Evolutionary conservation across 139 green algal species (phyloP), one percentile per base, ranked within the genome.

Genomic region (Trebouxia sp.): DNA sequence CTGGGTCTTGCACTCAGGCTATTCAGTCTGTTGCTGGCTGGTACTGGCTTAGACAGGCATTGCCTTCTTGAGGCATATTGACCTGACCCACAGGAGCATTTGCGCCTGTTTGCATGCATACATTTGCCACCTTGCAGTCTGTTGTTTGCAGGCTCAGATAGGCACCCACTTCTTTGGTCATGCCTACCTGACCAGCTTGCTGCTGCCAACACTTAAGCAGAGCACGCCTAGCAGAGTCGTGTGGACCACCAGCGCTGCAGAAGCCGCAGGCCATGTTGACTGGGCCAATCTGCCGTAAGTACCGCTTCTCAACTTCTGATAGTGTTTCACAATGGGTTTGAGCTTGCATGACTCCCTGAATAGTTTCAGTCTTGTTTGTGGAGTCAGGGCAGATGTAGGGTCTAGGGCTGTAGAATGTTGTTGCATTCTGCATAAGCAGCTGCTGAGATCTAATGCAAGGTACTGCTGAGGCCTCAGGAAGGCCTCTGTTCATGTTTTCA

Each of bases 201-300:
- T 77, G 67, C 67, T 77, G 41, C 41, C 67, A 15, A 24, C n/a
- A 26, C 39, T 77, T 20, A 77, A 77, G 67, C 7, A 77, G 6
- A 51, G 42, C 42, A 53, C 67, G 32, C 67, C 67, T 32, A 77
- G 41, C 67, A 51, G 67, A 15, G 35, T 77, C 39, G 67, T 77
- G 3, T 77, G 67, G 67, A 53, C 42, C 24, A 77, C 67, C 41
- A 77, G 67, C 28, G 67, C 67, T 37, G 67, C 67, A 77, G 67
- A 77, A 32, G 39, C 42, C 1, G 26, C 42, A 39, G 67, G 67
- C 26, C 10, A 51, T 55, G 67, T 77, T 38, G 67, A 77, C 39
- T 77, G 67, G 67, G 39, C 53, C 42, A 53, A 77, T 17, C 67
- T 77, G 5, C 4, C 42, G 67, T 77, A 53, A 17, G 67, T 77